phyloP scores from a whole-genome alignment of 306 rosid genomes.

The Pueraria montana region DNA sequence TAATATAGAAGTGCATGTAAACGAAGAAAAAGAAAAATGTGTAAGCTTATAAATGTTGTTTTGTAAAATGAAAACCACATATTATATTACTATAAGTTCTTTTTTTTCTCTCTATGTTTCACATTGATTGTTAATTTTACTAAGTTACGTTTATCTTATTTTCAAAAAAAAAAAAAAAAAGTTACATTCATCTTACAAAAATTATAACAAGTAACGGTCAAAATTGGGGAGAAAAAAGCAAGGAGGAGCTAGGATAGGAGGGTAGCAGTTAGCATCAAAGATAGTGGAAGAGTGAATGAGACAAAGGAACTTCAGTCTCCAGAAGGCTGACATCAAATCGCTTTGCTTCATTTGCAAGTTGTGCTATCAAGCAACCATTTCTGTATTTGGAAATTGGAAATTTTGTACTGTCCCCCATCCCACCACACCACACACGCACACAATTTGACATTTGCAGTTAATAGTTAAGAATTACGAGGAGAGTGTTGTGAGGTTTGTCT shows the following conservation, averaged over 20 bases:
- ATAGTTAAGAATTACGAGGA: too few species aligned
- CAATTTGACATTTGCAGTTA: background rate
- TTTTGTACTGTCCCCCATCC: background rate
- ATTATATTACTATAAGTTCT: background rate
- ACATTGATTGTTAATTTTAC: background rate
- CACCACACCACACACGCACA: too few species aligned
- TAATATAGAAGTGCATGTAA: background rate
- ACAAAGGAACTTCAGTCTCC: slow-evolving; percentile 10
- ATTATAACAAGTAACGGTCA: background rate
- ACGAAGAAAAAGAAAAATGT: background rate
- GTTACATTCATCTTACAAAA: background rate
- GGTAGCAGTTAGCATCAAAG: slow-evolving; percentile 9
- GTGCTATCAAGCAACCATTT: slow-evolving; percentile 36
- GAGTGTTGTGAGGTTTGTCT: background rate
- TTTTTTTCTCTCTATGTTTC: background rate
- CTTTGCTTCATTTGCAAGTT: slow-evolving; percentile 65
- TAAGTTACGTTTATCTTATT: background rate
- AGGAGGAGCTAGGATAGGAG: too few species aligned
- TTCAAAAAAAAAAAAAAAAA: too few species aligned
- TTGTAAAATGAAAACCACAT: background rate
- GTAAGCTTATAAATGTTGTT: background rate
- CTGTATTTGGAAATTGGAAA: background rate
- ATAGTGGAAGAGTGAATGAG: slow-evolving; percentile 39
- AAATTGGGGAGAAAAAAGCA: background rate
- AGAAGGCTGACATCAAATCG: slow-evolving; percentile 38